A percentile compares a stretch with the other conserved stretches of the same genome.
Conservation (phyloP, 345 rosid species). For the Laguncularia racemosa region DNA sequence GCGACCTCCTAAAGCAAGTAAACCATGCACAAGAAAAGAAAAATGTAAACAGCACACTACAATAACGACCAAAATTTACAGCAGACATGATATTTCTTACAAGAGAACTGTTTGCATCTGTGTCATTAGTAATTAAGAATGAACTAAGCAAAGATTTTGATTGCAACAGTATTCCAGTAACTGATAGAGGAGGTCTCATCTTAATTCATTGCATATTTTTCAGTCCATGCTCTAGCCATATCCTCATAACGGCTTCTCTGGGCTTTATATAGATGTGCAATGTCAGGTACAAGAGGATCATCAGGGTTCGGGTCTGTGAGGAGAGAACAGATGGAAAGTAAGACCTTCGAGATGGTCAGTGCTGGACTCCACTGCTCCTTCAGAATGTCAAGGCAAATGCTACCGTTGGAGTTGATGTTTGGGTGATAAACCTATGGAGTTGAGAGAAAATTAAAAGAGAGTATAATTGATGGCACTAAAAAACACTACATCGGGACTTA, state of each 20-base stretch:
- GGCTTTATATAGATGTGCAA: conserved; percentile 14
- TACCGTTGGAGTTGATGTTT: conserved; percentile 21
- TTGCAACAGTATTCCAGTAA: no score
- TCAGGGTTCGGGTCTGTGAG: conserved; percentile 21
- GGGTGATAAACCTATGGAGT: conserved; percentile 19
- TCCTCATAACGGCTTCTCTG: conserved; percentile 19
- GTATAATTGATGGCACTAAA: neutral
- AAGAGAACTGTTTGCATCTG: no score
- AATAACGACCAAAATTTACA: no score
- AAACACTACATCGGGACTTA: no score
- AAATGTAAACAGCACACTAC: no score
- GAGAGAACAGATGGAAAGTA: conserved; percentile 19
- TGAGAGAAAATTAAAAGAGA: neutral
- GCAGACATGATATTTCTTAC: no score
- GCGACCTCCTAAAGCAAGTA: no score
- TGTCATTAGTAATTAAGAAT: neutral
- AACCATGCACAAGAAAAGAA: no score
- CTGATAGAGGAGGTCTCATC: neutral
- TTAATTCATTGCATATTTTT: conserved; percentile 17
- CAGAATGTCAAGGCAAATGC: conserved; percentile 24
- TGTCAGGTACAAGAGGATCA: conserved; percentile 19
- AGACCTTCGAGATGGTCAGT: conserved; percentile 18
- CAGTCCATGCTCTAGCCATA: conserved; percentile 17
- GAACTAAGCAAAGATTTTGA: no score
- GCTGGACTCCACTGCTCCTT: conserved; percentile 24